A percentile compares a stretch with the other conserved stretches of the same genome.
These are phyloP conservation scores for Trifolium dubium DNA, from an alignment of 306 rosid species.

Conservation along the genomic window DNA sequence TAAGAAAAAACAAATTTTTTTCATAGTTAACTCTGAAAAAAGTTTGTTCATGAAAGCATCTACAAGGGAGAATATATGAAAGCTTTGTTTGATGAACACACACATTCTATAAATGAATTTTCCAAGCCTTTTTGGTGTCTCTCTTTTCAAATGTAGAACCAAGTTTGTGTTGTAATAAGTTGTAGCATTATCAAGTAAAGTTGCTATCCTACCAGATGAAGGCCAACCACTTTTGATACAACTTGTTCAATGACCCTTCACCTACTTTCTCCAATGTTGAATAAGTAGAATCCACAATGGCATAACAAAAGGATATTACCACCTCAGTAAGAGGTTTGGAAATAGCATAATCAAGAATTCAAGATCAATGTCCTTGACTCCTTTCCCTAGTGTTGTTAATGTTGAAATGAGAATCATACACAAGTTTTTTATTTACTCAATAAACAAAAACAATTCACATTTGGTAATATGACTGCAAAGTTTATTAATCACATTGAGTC, in stretches of 20 bases:
- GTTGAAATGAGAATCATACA: constrained; percentile 12
- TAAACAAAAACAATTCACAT: too few relatives aligned
- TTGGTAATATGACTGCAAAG: not conserved
- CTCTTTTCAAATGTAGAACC: constrained; percentile 48
- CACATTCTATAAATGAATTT: constrained; percentile 42
- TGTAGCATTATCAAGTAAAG: constrained; percentile 50
- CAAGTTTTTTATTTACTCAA: not conserved
- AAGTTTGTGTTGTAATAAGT: constrained; percentile 52
- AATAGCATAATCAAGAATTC: constrained; percentile 52
- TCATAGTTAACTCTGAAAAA: too few relatives aligned
- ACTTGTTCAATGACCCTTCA: constrained; percentile 43
- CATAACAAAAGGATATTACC: constrained; percentile 52
- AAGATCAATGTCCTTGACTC: constrained; percentile 12
- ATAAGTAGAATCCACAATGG: constrained; percentile 47
- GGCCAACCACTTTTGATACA: constrained; percentile 66
- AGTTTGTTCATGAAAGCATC: too few relatives aligned
- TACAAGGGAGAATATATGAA: too few relatives aligned
- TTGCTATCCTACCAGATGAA: constrained; percentile 46
- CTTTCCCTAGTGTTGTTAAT: not conserved
- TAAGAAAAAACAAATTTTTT: too few relatives aligned
- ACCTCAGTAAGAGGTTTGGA: constrained; percentile 37
- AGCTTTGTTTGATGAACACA: not conserved
- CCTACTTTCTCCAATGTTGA: constrained; percentile 54
- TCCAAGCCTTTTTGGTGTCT: constrained; percentile 52
- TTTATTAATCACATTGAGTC: not conserved